Percentiles rank a stretch among this genome's conserved stretches.
Conservation (phyloP, 352 stramenopile species). For the Hyaloperonospora brassicae region DNA sequence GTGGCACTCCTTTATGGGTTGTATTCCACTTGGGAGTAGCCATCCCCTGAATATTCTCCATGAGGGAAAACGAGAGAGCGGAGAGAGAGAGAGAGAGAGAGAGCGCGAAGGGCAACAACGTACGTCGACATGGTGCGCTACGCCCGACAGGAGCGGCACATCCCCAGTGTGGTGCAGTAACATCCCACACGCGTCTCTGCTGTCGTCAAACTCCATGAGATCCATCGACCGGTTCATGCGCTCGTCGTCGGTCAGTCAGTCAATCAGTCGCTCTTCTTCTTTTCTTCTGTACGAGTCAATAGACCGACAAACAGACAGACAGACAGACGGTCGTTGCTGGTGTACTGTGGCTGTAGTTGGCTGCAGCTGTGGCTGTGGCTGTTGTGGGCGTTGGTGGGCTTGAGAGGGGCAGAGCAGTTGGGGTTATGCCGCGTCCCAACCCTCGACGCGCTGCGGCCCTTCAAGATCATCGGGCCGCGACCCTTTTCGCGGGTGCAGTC, state of each 20-base stretch:
- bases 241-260: too few relatives aligned
- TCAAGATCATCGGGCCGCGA: slow-evolving; percentile 33
- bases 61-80: background rate
- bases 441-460: slow-evolving; percentile 14
- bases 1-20: too few relatives aligned
- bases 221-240: slow-evolving; percentile 70
- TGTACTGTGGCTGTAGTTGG: too few relatives aligned
- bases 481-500: slow-evolving; percentile 13
- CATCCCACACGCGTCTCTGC: slow-evolving; percentile 4
- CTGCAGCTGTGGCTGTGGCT: too few relatives aligned
- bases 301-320: too few relatives aligned
- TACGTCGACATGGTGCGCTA: slow-evolving; percentile 25
- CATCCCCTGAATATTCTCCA: background rate
- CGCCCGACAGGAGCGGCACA: slow-evolving; percentile 28
- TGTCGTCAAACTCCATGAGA: slow-evolving; percentile 45
- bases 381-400: slow-evolving; percentile 1
- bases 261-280: too few relatives aligned
- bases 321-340: too few relatives aligned
- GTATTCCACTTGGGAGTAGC: too few relatives aligned
- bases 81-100: background rate
- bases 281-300: too few relatives aligned
- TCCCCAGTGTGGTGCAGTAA: slow-evolving; percentile 28
- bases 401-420: slow-evolving; percentile 22
- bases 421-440: slow-evolving; percentile 19
- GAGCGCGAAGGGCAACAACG: slow-evolving; percentile 1